Evolutionary conservation across 768 basidiomycete species (phyloP).

Genomic region (Boletellus emodensis): DNA sequence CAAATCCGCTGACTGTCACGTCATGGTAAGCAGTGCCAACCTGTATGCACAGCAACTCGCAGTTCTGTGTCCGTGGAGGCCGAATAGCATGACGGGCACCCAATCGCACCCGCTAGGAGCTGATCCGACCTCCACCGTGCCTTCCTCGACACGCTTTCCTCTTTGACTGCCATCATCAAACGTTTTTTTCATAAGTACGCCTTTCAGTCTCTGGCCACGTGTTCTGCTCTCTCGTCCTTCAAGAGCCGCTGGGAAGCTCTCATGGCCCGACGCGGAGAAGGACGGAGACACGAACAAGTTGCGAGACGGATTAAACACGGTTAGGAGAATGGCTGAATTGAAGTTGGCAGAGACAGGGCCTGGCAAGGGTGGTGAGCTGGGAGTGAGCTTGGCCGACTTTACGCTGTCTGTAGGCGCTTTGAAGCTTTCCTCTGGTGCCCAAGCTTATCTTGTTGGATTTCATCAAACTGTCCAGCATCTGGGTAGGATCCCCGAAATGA

Average conservation of each 20-base stretch:
- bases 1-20: no score
- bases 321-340: conserved; percentile 67
- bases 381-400: conserved; percentile 63
- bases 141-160: conserved; percentile 60
- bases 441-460: background rate
- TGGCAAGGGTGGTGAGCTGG: conserved; percentile 54
- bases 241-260: conserved; percentile 69
- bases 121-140: no score
- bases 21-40: no score
- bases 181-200: conserved; percentile 73
- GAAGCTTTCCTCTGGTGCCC: background rate
- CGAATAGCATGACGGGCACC: no score
- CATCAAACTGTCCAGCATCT: conserved; percentile 64
- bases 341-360: conserved; percentile 53
- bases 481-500: conserved; percentile 65
- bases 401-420: conserved; percentile 44
- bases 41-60: no score
- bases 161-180: conserved; percentile 65
- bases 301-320: conserved; percentile 61
- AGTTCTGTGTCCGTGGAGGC: no score
- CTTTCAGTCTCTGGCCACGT: conserved; percentile 71
- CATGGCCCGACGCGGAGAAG: conserved; percentile 47
- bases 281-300: conserved; percentile 57
- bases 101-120: no score
- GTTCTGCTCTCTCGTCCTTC: conserved; percentile 51